phyloP scores from a whole-genome alignment of 495 filamentous ascomycete genomes.

The Talaromyces trachyspermus region DNA sequence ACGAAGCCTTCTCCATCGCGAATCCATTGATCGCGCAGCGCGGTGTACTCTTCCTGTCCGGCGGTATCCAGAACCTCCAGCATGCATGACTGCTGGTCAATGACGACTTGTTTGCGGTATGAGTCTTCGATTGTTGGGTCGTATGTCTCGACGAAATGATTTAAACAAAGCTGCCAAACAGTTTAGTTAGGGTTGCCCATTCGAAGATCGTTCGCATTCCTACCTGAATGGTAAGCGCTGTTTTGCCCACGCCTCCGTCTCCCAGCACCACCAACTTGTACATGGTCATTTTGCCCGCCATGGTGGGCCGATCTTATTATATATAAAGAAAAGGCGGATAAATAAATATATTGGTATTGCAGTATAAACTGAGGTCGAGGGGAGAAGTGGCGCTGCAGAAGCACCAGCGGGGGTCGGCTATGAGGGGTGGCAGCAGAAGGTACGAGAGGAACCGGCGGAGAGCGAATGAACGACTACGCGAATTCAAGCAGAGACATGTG shows the following conservation, averaged over 20 bases:
- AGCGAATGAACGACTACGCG: too few species aligned
- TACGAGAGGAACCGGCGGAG: too few species aligned
- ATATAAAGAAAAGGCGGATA: neutral
- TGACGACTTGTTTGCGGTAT: constrained; percentile 97
- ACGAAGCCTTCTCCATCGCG: constrained; percentile 96
- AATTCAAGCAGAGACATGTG: too few species aligned
- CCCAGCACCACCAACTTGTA: constrained; percentile 99
- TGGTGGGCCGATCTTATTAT: constrained; percentile 16
- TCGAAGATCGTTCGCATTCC: constrained; percentile 30
- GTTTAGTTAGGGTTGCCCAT: too few species aligned
- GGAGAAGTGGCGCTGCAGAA: too few species aligned
- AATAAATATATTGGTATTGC: neutral
- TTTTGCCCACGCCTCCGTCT: constrained; percentile 91
- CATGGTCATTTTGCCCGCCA: constrained; percentile 85
- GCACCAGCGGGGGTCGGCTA: too few species aligned
- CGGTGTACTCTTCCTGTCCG: constrained; percentile 99
- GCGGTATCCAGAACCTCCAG: constrained; percentile 96
- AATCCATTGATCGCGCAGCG: constrained; percentile 96
- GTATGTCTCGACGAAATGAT: constrained; percentile 82
- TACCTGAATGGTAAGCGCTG: constrained; percentile 94
- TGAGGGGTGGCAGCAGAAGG: too few species aligned
- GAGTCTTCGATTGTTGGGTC: constrained; percentile 97
- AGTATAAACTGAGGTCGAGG: too few species aligned
- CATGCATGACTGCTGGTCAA: constrained; percentile 96
- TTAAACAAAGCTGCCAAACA: constrained; percentile 55